Evolutionary conservation across 345 rosid genomes (phyloP), one percentile per base, ranked within the genome.

Genomic region (Arabis alpina): DNA sequence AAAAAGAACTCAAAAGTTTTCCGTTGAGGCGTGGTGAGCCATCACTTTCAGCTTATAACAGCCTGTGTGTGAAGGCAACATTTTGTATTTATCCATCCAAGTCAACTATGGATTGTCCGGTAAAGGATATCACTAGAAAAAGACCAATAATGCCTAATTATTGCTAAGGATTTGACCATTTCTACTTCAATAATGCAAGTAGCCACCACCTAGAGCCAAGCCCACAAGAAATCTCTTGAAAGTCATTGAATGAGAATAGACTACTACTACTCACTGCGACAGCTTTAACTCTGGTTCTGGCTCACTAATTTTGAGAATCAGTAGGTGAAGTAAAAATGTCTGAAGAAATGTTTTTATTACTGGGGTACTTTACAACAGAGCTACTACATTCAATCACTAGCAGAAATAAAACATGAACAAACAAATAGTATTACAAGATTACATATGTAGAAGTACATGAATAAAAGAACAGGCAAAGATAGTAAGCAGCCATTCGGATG

Each of bases 391-490:
- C 59, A 37, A 32, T 68, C 59, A 40, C 54, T 68, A 69, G 70
- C 42, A 69, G 60, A 40, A 42, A 49, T 48, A 61, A 69, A 59
- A 49, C 54, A 70, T 23, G 64, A 56, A 69, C 48, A 48, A 49
- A 63, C 49, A 62, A 76, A 49, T 68, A 68, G 37, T 19, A 63
- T 19, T 62, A 74, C 72, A 66, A 50, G 14, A 40, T 58, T 30
- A 59, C 45, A 76, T 34, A 39, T 4, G 58, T 54, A 7, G 40
- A 47, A 39, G 45, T 61, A 61, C 45, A 75, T 56, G 66, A 76
- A 76, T 69, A 76, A 70, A 76, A 63, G 75, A 70, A 76, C 61
- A 55, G 6, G 66, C 6, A 41, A 40, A 39, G 41, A 70, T 63
- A 53, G 40, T 62, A 65, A 24, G 70, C 54, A 68, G 70, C 51